A percentile compares a stretch with the other conserved stretches of the same genome.
Conservation (phyloP, 345 rosid species). For the Dipteronia sinensis region DNA sequence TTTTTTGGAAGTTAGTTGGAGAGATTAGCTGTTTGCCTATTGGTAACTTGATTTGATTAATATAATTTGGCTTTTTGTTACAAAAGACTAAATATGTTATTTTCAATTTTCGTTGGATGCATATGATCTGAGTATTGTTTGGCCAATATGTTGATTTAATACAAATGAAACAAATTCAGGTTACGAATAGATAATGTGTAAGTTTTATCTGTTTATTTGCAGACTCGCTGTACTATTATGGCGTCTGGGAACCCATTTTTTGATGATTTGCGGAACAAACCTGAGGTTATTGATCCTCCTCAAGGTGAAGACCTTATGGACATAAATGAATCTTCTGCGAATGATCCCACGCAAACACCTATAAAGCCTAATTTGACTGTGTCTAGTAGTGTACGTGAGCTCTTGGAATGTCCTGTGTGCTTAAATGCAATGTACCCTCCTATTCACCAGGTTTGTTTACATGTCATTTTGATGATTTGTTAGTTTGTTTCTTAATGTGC, state of each 20-base stretch:
- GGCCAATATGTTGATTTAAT: neutral
- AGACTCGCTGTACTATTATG: conserved; percentile 37
- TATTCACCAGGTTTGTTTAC: conserved; percentile 69
- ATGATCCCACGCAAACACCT: conserved; percentile 51
- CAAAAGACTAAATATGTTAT: neutral
- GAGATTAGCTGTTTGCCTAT: neutral
- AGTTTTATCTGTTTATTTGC: conserved; percentile 14
- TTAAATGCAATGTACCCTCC: conserved; percentile 90
- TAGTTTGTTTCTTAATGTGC: neutral
- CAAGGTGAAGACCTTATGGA: conserved; percentile 53
- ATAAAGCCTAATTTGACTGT: conserved; percentile 60
- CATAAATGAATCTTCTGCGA: conserved; percentile 47
- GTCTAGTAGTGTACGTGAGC: conserved; percentile 76
- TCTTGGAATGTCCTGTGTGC: conserved; percentile 88
- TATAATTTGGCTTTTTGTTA: neutral
- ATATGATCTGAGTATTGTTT: neutral
- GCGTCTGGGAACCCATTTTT: conserved; percentile 57
- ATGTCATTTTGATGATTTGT: neutral
- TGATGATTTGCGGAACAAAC: conserved; percentile 58
- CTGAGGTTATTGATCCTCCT: conserved; percentile 76
- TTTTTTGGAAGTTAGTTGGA: neutral
- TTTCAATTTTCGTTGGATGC: neutral
- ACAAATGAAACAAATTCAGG: neutral
- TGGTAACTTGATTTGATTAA: neutral
- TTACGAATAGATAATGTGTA: neutral